Evolutionary conservation across 73 alveolate genomes (phyloP), one percentile per base, ranked within the genome.

Genomic region (Diophrys appendiculata): DNA sequence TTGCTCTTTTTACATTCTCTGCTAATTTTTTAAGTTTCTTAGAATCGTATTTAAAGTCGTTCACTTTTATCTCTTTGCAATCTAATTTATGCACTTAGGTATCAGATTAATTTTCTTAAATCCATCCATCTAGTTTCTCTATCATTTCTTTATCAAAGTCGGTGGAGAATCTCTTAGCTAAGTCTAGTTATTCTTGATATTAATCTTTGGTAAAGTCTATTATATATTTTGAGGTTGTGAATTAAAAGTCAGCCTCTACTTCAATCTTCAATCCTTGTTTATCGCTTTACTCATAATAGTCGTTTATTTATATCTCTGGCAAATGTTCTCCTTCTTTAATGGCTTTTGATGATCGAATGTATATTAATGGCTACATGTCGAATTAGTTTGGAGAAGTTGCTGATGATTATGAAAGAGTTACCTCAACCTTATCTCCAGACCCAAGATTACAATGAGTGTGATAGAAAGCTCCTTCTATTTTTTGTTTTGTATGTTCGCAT

Each of bases 341-440:
- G 0, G 83, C 67, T 33, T 65, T 72, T 24, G 83, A 29, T 52
- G 65, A 18, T 78, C 89, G 67, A 72, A 71, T 14, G 60, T 35
- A 82, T 11, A 86, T 73, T 26, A 60, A 29, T 1, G 93, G 89
- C 60, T 86, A 74, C 30, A 65, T 23, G 43, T 86, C 93, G 1
- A 26, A 18, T 64, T 54, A 69, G 23, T 53, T 72, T 29, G 30
- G 52, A 0, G 54, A 22, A 23, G 27, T 0, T 43, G 31, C 75
- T 3, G 52, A 43, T 25, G 2, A 23, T 28, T 67, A 54, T 3
- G 75, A 67, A n/a, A 67, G 18, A 3, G 54, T 26, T 1, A 31
- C 11, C 54, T 67, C 52, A 25, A 25, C 29, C 53, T 67, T 67
- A 3, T 67, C 75, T 28, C 75, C 75, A 25, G 5, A 43, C 5